phyloP scores from a whole-genome alignment of 306 rosid genomes.

The Begonia peltatifolia region DNA sequence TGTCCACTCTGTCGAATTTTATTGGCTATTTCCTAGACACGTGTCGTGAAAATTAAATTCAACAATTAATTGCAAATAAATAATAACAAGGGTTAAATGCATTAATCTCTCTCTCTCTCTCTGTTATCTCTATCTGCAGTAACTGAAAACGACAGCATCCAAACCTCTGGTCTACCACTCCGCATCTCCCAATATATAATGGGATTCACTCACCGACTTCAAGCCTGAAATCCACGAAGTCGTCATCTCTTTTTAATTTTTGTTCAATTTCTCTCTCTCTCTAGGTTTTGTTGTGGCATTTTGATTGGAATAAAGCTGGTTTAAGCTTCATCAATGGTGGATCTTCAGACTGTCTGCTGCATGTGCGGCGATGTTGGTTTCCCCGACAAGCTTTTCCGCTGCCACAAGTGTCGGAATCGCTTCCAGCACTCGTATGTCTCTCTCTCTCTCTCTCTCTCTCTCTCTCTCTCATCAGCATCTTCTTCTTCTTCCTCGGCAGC shows the following conservation, averaged over 20 bases:
- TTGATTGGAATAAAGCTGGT: not conserved
- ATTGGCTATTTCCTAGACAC: too few relatives aligned
- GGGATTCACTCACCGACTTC: slow-evolving; percentile 46
- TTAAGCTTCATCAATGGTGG: slow-evolving; percentile 37
- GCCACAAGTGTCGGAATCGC: slow-evolving; percentile 72
- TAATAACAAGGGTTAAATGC: not conserved
- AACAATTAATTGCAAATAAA: too few relatives aligned
- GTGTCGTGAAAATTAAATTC: too few relatives aligned
- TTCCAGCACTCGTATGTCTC: slow-evolving; percentile 73
- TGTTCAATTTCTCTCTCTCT: slow-evolving; percentile 19
- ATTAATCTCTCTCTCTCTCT: not conserved
- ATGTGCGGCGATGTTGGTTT: slow-evolving; percentile 96
- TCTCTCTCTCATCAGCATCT: slow-evolving; percentile 2
- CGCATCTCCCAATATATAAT: slow-evolving; percentile 1
- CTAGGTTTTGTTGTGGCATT: not conserved
- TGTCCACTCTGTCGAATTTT: too few relatives aligned
- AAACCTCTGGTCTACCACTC: slow-evolving; percentile 42
- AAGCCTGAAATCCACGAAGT: slow-evolving; percentile 3
- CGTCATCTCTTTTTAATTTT: slow-evolving; percentile 8
- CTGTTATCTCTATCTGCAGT: slow-evolving; percentile 14
- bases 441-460: not conserved
- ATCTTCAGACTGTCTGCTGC: slow-evolving; percentile 73
- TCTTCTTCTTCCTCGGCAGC: slow-evolving; percentile 1
- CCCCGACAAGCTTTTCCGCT: slow-evolving; percentile 86
- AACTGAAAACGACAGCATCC: slow-evolving; percentile 87